Base-by-base conservation (phyloP, 768 basidiomycete genomes). In the Kwoniella dejecticola region DNA sequence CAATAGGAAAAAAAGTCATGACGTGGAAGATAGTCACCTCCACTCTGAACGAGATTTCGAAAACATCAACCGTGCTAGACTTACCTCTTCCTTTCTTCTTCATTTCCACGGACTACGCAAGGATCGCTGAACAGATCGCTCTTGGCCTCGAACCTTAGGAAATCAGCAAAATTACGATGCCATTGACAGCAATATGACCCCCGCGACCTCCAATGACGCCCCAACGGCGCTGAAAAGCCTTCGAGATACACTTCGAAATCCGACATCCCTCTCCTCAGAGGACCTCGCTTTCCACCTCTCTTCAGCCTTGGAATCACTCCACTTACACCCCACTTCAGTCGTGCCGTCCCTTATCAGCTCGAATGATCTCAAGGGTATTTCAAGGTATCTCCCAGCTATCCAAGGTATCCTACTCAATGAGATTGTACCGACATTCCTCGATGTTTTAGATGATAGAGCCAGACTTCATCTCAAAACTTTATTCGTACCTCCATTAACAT, bases 341-440 rank as follows among this genome's bases (percentile, higher is more conserved):
- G 41, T 56, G 3, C 36, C 65, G 11, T 2, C 30, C 13, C 13
- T 17, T 13, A 47, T 52, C 36, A n/a, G 46, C 8, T 13, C 29
- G 15, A 38, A 57, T 2, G 57, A 64, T 4, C 12, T 67, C 17
- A 55, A 47, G 46, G 48, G 58, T 6, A 58, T 72, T 10, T 26
- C 58, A 3, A 21, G 68, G 36, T 66, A 67, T 61, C 72, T 86
- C 30, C 84, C 86, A 3, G 72, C 78, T 1, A 77, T 93, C n/a
- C 91, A 95, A 70, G 81, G 82, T 48, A 81, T 80, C 10, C 76
- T 94, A 12, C 70, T 94, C 26, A 83, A 84, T 63, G 81, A 85
- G 62, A 81, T 90, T 50, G 74, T 86, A 3, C 89, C 89, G 0
- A 83, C 84, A 31, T 95, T 91, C 90, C 83, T 85, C 38, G 68